Percentiles rank a stretch among this genome's conserved stretches.
Conservation (phyloP, 345 rosid genomes). For the Rhodomyrtus tomentosa region DNA sequence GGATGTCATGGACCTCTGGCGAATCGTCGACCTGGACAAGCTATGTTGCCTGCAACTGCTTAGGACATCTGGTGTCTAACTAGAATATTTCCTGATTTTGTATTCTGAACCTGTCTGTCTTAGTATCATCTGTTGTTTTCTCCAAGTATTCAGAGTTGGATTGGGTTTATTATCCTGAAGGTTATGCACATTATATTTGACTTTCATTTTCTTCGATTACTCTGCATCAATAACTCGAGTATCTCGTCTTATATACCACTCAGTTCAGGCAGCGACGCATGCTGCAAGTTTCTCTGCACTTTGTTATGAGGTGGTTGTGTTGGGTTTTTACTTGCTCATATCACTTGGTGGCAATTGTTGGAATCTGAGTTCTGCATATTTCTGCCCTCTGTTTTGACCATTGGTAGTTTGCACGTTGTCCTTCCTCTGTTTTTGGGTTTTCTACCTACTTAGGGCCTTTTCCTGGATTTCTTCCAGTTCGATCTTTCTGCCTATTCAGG, state of each 20-base stretch:
- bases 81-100: neutral
- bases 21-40: slow-evolving; percentile 19
- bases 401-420: neutral
- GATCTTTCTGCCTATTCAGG: neutral
- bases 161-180: neutral
- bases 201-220: neutral
- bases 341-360: neutral
- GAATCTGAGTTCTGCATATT: neutral
- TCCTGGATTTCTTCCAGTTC: neutral
- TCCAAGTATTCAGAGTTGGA: neutral
- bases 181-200: neutral
- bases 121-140: neutral
- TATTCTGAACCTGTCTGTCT: neutral
- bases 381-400: neutral
- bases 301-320: neutral
- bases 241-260: neutral
- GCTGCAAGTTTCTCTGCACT: neutral
- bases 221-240: neutral
- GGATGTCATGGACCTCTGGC: slow-evolving; percentile 27
- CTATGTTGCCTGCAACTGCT: slow-evolving; percentile 15
- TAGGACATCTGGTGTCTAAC: neutral
- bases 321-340: neutral
- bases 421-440: neutral
- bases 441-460: neutral
- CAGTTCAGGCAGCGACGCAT: neutral